phyloP scores from a whole-genome alignment of 306 rosid species.

The Vicia sativa region DNA sequence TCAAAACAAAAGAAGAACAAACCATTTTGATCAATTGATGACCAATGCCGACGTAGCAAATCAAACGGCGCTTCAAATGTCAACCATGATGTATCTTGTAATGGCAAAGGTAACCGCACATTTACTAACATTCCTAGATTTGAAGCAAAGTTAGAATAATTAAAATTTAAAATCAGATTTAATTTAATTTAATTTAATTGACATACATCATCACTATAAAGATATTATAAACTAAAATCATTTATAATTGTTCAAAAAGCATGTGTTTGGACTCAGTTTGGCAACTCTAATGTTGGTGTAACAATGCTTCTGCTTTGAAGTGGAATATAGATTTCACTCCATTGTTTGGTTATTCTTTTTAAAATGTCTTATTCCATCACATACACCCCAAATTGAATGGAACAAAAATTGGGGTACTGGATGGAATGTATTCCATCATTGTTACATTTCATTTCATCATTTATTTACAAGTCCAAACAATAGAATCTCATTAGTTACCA shows the following conservation, averaged over 20 bases:
- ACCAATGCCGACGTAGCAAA: slow-evolving; percentile 17
- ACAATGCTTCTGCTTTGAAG: too few species aligned
- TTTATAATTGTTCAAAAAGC: background rate
- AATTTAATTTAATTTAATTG: background rate
- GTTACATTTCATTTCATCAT: too few species aligned
- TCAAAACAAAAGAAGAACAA: slow-evolving; percentile 22
- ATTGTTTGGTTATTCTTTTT: too few species aligned
- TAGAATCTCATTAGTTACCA: too few species aligned
- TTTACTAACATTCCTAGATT: slow-evolving; percentile 46
- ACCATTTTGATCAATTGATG: slow-evolving; percentile 41
- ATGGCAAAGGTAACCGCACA: slow-evolving; percentile 42
- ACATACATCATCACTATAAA: background rate
- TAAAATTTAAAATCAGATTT: background rate
- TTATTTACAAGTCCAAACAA: too few species aligned
- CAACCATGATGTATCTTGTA: slow-evolving; percentile 39
- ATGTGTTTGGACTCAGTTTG: too few species aligned
- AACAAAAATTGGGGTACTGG: too few species aligned
- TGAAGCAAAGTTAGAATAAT: background rate
- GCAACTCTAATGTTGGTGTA: too few species aligned
- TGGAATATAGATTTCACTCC: too few species aligned
- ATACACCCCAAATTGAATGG: too few species aligned
- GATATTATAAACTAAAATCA: background rate
- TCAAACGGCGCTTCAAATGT: slow-evolving; percentile 39
- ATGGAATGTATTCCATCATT: too few species aligned
- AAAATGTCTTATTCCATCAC: too few species aligned